Percentiles rank a stretch among this genome's conserved stretches.
Conservation (phyloP, 148 eudicot genomes). For the Chenopodium album region DNA sequence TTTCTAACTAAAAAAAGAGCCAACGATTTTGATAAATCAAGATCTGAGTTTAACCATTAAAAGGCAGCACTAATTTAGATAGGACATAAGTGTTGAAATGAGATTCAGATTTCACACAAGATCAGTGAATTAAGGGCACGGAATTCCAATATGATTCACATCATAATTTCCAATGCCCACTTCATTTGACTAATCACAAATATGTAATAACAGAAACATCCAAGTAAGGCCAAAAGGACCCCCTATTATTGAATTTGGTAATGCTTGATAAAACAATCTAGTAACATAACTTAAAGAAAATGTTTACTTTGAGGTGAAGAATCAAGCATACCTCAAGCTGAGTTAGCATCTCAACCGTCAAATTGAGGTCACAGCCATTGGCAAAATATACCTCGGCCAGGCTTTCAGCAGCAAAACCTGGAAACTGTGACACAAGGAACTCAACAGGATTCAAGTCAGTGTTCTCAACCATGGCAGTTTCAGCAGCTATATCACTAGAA, state of each 20-base stretch:
- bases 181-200: background rate
- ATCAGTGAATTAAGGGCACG: background rate
- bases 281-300: background rate
- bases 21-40: background rate
- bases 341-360: slow-evolving; percentile 86
- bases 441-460: slow-evolving; percentile 54
- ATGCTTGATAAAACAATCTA: background rate
- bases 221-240: background rate
- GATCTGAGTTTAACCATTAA: background rate
- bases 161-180: background rate
- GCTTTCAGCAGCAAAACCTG: slow-evolving; percentile 93
- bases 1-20: background rate
- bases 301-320: background rate
- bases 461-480: slow-evolving; percentile 40
- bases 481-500: slow-evolving; percentile 39
- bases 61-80: background rate
- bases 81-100: background rate
- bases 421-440: slow-evolving; percentile 80
- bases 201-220: background rate
- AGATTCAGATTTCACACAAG: background rate
- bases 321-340: slow-evolving; percentile 88
- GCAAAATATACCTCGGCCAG: slow-evolving; percentile 86
- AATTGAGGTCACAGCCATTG: slow-evolving; percentile 74
- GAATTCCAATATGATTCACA: background rate
- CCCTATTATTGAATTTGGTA: background rate